phyloP scores from a whole-genome alignment of 1,284 basidiomycete genomes.

The Uromyces viciae-fabae region DNA sequence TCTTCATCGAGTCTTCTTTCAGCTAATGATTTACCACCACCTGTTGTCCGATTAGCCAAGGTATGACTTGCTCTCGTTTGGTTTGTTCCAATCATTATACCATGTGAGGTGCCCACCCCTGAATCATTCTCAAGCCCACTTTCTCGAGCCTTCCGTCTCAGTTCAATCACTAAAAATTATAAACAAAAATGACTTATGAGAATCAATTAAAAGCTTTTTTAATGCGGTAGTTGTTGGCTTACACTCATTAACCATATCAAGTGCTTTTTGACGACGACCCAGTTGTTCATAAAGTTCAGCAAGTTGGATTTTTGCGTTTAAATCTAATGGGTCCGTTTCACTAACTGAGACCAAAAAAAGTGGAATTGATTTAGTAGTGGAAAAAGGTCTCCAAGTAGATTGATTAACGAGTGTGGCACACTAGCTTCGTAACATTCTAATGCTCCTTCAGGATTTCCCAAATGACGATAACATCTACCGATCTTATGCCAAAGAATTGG shows the following conservation, averaged over 20 bases:
- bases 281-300: conserved; percentile 79
- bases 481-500: conserved; percentile 36
- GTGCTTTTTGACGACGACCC: conserved; percentile 72
- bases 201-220: conserved; percentile 44
- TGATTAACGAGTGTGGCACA: conserved; percentile 58
- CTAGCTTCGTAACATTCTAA: conserved; percentile 77
- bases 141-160: conserved; percentile 21
- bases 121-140: neutral
- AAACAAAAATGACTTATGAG: conserved; percentile 13
- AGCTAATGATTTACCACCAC: neutral
- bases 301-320: conserved; percentile 78
- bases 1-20: conserved; percentile 35
- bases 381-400: neutral
- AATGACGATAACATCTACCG: conserved; percentile 60
- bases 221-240: conserved; percentile 40
- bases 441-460: conserved; percentile 69
- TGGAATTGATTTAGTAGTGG: conserved; percentile 14
- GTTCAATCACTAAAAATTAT: conserved; percentile 23
- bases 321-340: conserved; percentile 67
- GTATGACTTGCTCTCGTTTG: neutral
- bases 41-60: conserved; percentile 8
- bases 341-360: conserved; percentile 61
- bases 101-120: too few relatives aligned
- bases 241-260: conserved; percentile 83
- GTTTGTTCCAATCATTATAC: too few relatives aligned